Percentiles rank a stretch among this genome's conserved stretches.
Conservation (phyloP, 805 yeast genomes). For the Metschnikowia drakensbergensis region DNA sequence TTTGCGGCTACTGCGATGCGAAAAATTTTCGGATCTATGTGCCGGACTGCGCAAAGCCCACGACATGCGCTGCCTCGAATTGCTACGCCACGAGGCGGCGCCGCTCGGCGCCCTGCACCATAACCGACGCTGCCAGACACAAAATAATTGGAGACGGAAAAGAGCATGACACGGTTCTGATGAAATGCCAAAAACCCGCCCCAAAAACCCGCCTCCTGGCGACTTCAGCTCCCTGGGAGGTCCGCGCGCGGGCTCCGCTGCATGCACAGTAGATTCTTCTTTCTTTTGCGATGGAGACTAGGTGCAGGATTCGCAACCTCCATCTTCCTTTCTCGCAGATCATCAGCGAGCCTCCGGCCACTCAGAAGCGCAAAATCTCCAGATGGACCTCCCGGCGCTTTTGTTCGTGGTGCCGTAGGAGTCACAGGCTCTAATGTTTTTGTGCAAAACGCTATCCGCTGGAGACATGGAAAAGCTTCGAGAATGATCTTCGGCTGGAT, state of each 20-base stretch:
- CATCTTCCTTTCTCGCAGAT: constrained; percentile 1
- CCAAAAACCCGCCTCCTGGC: no score
- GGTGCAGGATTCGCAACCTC: constrained; percentile 4
- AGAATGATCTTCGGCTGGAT: constrained; percentile 3
- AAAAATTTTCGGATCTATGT: constrained; percentile 1
- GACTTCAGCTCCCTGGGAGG: background rate
- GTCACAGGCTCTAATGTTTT: no score
- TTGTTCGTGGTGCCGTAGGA: no score
- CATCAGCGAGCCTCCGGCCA: background rate
- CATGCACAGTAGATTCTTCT: constrained; percentile 6
- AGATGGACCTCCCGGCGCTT: no score
- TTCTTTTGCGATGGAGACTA: constrained; percentile 1
- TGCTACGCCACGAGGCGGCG: background rate
- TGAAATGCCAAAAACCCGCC: no score
- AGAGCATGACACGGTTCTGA: no score
- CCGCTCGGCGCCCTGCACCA: background rate
- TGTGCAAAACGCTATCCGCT: background rate
- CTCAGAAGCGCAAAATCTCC: background rate
- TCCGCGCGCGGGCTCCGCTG: background rate
- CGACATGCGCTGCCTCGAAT: background rate
- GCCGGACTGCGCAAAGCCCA: constrained; percentile 4
- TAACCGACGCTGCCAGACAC: background rate
- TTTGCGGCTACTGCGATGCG: constrained; percentile 5
- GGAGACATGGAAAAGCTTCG: background rate
- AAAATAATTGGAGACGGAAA: no score